A percentile compares a stretch with the other conserved stretches of the same genome.
Conservation (phyloP, 208 protist species). For the Angomonas desouzai region DNA sequence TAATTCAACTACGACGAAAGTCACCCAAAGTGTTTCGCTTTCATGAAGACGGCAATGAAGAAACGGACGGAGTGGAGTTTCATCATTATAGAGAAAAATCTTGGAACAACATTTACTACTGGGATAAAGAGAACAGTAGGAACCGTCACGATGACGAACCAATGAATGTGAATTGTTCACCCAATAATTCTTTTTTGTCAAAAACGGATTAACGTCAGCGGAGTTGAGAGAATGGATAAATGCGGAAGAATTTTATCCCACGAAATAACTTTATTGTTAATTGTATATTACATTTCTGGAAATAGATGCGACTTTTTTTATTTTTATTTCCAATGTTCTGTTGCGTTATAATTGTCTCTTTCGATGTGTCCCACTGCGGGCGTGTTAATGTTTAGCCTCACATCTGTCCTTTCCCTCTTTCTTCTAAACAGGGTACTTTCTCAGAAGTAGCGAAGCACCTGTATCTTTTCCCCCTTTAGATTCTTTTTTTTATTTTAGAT, state of each 20-base stretch:
- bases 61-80: neutral
- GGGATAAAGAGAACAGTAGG: too few species aligned
- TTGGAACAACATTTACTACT: neutral
- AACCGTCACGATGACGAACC: too few species aligned
- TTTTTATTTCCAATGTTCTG: constrained; percentile 1
- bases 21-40: neutral
- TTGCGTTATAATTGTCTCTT: too few species aligned
- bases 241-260: too few species aligned
- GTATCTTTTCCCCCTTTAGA: neutral
- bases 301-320: constrained; percentile 1
- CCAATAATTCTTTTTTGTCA: neutral
- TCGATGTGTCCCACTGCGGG: too few species aligned
- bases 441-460: too few species aligned
- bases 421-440: too few species aligned
- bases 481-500: constrained; percentile 1
- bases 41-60: neutral
- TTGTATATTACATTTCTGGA: too few species aligned
- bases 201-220: neutral
- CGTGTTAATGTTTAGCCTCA: too few species aligned
- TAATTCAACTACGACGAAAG: neutral
- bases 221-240: constrained; percentile 1
- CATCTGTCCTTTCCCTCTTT: too few species aligned
- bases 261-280: too few species aligned
- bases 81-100: neutral
- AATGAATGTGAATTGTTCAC: too few species aligned